These are phyloP conservation scores for Gracilaria caudata DNA, from an alignment of 23 red algal genomes.

Conservation along the genomic window DNA sequence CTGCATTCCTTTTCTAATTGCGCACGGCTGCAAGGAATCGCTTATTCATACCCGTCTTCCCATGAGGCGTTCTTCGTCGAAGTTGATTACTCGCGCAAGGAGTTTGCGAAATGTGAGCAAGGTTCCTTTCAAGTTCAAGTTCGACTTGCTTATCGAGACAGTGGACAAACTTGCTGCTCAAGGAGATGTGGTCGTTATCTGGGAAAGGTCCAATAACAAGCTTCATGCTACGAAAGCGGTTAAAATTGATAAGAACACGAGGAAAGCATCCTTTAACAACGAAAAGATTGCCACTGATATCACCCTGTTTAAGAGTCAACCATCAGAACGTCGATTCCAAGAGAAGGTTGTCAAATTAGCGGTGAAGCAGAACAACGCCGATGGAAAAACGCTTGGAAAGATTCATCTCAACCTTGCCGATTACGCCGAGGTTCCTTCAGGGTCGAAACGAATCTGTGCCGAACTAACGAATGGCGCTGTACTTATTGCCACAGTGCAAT, in stretches of 20 bases:
- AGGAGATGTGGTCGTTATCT: constrained; percentile 65
- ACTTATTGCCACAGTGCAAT: constrained; percentile 70
- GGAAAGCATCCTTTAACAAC: constrained; percentile 69
- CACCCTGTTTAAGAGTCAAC: constrained; percentile 66
- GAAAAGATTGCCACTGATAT: constrained; percentile 69
- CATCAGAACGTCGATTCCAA: constrained; percentile 69
- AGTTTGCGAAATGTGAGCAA: constrained; percentile 76
- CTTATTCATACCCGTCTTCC: not conserved
- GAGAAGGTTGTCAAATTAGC: constrained; percentile 81
- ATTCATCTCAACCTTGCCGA: constrained; percentile 86
- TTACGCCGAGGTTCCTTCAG: constrained; percentile 81
- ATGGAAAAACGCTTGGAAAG: constrained; percentile 82
- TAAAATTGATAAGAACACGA: constrained; percentile 65
- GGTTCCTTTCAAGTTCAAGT: constrained; percentile 76
- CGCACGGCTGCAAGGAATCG: not conserved
- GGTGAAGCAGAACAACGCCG: constrained; percentile 47
- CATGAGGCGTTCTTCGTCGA: constrained; percentile 82
- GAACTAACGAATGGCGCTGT: constrained; percentile 72
- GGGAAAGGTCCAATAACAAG: constrained; percentile 71
- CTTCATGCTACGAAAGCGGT: constrained; percentile 59
- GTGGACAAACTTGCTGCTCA: constrained; percentile 75
- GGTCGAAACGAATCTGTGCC: constrained; percentile 71
- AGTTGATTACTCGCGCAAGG: constrained; percentile 76
- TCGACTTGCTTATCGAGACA: constrained; percentile 60
- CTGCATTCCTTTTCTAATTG: not conserved